Conservation (phyloP, 306 rosid species). For the Fragaria ananassa region DNA sequence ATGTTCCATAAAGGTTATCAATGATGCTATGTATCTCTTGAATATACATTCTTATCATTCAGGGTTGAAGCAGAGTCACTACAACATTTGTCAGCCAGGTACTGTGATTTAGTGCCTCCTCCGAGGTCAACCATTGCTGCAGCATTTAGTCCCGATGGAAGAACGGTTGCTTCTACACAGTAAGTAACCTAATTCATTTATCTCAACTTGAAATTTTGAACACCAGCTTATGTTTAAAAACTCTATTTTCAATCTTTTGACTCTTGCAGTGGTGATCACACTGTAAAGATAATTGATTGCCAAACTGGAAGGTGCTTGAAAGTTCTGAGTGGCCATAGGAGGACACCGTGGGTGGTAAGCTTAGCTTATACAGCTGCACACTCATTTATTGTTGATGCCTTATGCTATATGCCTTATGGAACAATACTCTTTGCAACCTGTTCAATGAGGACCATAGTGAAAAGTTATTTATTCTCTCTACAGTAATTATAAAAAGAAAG, state of each 20-base stretch:
- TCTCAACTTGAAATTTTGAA: background rate
- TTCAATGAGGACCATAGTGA: background rate
- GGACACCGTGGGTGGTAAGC: slow-evolving; percentile 99
- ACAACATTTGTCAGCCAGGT: slow-evolving; percentile 79
- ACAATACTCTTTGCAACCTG: background rate
- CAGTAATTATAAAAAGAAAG: background rate
- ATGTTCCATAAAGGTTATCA: background rate
- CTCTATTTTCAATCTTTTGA: slow-evolving; percentile 5
- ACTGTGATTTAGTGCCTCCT: slow-evolving; percentile 83
- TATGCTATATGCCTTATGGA: background rate
- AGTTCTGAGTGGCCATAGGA: slow-evolving; percentile 79
- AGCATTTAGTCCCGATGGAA: slow-evolving; percentile 92
- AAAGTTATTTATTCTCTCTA: background rate
- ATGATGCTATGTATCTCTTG: background rate
- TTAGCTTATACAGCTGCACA: slow-evolving; percentile 12
- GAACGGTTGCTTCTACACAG: slow-evolving; percentile 91
- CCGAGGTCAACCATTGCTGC: slow-evolving; percentile 98
- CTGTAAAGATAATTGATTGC: slow-evolving; percentile 85
- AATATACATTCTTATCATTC: background rate
- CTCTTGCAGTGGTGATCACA: slow-evolving; percentile 84
- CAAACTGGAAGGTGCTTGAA: slow-evolving; percentile 80
- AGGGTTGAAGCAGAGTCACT: slow-evolving; percentile 69
- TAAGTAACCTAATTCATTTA: slow-evolving; percentile 32
- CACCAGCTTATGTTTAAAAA: background rate
- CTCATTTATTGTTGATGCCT: background rate